Evolutionary conservation across 106 monocot species (phyloP).

Genomic region (Apostasia shenzhenica): DNA sequence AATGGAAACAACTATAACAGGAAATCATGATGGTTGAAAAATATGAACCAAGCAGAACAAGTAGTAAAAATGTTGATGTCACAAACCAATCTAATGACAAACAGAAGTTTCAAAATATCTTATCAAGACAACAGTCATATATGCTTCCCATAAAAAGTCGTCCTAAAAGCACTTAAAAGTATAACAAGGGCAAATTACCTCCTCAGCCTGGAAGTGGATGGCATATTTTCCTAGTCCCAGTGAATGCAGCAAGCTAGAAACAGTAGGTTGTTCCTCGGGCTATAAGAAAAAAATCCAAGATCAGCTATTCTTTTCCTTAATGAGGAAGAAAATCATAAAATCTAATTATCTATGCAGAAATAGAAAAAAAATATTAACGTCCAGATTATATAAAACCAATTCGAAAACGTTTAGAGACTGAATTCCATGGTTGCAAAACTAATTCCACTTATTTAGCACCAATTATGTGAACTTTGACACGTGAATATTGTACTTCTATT

Average conservation of each 20-base stretch:
- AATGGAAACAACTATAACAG: not conserved
- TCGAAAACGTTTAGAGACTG: too few species aligned
- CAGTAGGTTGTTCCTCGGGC: conserved; percentile 56
- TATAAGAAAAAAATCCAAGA: conserved; percentile 25
- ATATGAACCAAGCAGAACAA: not conserved
- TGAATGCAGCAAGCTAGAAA: conserved; percentile 50
- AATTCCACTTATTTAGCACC: too few species aligned
- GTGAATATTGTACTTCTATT: too few species aligned
- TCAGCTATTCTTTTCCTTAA: not conserved
- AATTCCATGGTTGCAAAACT: too few species aligned
- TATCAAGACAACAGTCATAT: not conserved
- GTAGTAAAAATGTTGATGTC: not conserved
- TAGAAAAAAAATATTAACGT: not conserved
- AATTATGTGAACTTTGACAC: too few species aligned
- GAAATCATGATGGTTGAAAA: not conserved
- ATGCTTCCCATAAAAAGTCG: not conserved
- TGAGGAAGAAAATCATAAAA: not conserved
- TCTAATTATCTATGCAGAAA: not conserved
- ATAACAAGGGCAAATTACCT: conserved; percentile 34
- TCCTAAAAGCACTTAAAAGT: not conserved
- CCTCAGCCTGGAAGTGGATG: conserved; percentile 89
- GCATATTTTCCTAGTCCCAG: conserved; percentile 82
- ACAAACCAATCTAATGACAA: not conserved
- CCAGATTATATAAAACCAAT: too few species aligned
- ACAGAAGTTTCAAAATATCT: not conserved